Base-by-base conservation (phyloP, 441 rosid species). In the Brassica balearica region DNA sequence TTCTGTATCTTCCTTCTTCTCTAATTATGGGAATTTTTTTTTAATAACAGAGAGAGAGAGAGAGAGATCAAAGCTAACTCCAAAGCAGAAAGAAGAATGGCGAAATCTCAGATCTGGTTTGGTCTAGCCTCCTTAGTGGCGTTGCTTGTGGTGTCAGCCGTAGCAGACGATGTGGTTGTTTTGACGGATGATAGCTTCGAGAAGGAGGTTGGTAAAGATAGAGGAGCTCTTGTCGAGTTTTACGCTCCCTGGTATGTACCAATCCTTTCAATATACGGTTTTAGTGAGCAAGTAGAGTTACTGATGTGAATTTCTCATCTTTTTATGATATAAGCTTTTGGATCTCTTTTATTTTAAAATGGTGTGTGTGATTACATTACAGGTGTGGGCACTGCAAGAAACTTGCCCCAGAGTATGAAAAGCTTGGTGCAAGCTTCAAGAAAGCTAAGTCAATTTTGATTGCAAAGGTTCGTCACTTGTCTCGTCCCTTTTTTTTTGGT, bases 161-260 rank as follows among this genome's bases (percentile, higher is more conserved):
- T 85, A 46, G 96, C 96, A 4, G 96, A 92, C 65, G 97, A 93
- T 36, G 98, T 94, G 70, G 87, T 89, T 62, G 94, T 96, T 23
- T 82, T 96, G 59, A 90, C 96, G 3, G 97, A 92, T 76, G 97
- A 91, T 17, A 94, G 88, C 88, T 96, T 96, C 87, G 97, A 96
- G 74, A 89, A 91, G 84, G 96, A 96, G 80, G 89, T 94, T 72
- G 99, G 99, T 68, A 88, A 87, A 80, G 97, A 94, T 60, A 84
- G 81, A 73, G 99, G 87, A 75, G 97, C 96, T 80, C 98, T 96
- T 80, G 97, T 96, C 68, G 97, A 96, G 90, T 94, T 96, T 87
- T 96, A 96, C 83, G 99, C 99, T 77, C 99, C 99, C 32, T 96
- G 99, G 99, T 95, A 86, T n/a, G n/a, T n/a, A n/a, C n/a, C n/a